Conservation (phyloP, 192 early-diverging fungal species). For the Podila epicladia region DNA sequence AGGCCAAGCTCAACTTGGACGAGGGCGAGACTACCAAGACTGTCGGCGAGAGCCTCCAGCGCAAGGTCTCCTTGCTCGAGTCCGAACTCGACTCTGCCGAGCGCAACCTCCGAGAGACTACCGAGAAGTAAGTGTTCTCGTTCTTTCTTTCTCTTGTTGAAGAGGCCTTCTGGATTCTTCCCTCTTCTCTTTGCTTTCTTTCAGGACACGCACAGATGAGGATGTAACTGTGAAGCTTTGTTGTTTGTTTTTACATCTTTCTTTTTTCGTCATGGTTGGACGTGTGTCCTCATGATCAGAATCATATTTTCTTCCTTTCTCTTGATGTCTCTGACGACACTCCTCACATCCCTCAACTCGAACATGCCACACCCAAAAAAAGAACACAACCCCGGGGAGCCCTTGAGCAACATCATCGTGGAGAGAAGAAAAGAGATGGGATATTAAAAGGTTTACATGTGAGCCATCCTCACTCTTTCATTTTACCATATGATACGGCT, state of each 20-base stretch:
- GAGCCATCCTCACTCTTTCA: too few relatives aligned
- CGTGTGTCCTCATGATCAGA: neutral
- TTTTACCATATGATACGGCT: too few relatives aligned
- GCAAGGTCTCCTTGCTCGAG: slow-evolving; percentile 49
- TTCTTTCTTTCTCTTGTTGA: neutral
- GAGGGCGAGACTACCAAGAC: slow-evolving; percentile 54
- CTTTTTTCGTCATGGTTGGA: neutral
- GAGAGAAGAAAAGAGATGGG: neutral
- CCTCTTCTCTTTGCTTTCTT: neutral
- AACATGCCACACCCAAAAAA: too few relatives aligned
- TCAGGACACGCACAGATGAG: neutral
- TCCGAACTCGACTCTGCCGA: slow-evolving; percentile 38
- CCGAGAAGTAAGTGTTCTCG: slow-evolving; percentile 69
- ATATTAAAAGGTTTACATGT: too few relatives aligned
- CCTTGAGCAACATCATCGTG: slow-evolving; percentile 2
- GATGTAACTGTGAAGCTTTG: neutral
- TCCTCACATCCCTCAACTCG: too few relatives aligned
- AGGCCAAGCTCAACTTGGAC: slow-evolving; percentile 52
- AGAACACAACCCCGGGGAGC: neutral
- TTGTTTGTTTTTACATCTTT: neutral
- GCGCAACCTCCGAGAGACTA: slow-evolving; percentile 59
- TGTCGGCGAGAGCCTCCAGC: slow-evolving; percentile 35
- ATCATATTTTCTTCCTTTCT: neutral
- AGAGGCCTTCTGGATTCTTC: neutral
- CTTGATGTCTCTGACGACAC: too few relatives aligned